These are phyloP conservation scores for Madurella mycetomatis DNA, from an alignment of 2,329 filamentous ascomycete genomes.

Conservation along the genomic window DNA sequence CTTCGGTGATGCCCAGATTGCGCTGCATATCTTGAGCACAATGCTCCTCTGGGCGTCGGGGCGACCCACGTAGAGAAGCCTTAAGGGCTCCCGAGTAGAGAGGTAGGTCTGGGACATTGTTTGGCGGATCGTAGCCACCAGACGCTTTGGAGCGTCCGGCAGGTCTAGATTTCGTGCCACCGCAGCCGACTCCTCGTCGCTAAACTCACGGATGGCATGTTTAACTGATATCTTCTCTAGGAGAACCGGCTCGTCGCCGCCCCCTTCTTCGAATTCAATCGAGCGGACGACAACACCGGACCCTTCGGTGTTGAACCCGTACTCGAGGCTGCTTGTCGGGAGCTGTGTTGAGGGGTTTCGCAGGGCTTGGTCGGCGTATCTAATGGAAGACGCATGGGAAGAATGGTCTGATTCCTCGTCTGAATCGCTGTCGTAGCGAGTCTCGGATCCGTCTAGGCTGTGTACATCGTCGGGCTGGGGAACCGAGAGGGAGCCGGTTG, in stretches of 20 bases:
- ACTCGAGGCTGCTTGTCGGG: constrained; percentile 24
- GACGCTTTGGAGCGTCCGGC: constrained; percentile 31
- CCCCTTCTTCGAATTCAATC: constrained; percentile 44
- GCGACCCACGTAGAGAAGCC: constrained; percentile 47
- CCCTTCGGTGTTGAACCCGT: constrained; percentile 17
- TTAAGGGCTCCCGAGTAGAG: constrained; percentile 42
- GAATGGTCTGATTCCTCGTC: constrained; percentile 38
- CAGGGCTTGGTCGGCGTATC: constrained; percentile 47
- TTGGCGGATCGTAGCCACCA: constrained; percentile 43
- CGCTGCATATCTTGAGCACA: constrained; percentile 45
- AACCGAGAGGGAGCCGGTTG: constrained; percentile 47
- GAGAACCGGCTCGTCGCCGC: constrained; percentile 24
- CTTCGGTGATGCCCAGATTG: constrained; percentile 40
- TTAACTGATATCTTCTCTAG: constrained; percentile 42
- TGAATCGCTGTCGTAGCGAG: constrained; percentile 35
- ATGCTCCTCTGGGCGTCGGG: constrained; percentile 38
- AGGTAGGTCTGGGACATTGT: constrained; percentile 45
- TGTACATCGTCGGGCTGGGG: constrained; percentile 49
- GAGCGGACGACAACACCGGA: constrained; percentile 29
- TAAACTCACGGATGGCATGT: constrained; percentile 43
- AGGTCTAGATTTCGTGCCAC: constrained; percentile 33
- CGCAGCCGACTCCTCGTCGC: constrained; percentile 36
- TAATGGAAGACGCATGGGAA: constrained; percentile 38
- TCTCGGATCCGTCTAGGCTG: constrained; percentile 47
- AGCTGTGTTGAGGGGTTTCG: constrained; percentile 37